Evolutionary conservation across 441 rosid species (phyloP).

Genomic region (Populus tomentosa): DNA sequence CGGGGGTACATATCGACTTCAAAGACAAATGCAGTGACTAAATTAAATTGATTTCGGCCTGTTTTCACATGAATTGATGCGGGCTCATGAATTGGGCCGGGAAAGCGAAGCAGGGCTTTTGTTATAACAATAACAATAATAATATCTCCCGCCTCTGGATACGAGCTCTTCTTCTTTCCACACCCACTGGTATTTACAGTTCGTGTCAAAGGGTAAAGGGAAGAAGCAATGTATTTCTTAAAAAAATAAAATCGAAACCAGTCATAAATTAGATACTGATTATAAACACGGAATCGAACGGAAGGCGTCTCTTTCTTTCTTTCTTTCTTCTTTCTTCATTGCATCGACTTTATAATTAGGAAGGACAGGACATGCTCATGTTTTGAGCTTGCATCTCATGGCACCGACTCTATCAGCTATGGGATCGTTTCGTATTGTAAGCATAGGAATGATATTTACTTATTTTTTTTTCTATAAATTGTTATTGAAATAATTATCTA

Average conservation of each 20-base stretch:
- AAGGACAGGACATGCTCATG: conserved; percentile 25
- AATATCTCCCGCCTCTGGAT: background rate
- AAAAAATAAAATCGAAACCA: background rate
- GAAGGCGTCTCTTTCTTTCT: background rate
- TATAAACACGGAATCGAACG: background rate
- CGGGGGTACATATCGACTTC: background rate
- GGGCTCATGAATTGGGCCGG: background rate
- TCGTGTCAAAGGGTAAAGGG: background rate
- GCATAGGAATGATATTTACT: background rate
- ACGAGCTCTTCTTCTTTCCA: background rate
- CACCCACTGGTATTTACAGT: background rate
- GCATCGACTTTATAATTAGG: conserved; percentile 3
- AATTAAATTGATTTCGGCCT: background rate
- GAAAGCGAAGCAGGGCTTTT: background rate
- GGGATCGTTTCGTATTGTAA: conserved; percentile 28
- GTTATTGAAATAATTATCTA: background rate
- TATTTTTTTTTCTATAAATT: background rate
- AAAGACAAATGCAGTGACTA: background rate
- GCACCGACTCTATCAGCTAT: conserved; percentile 18
- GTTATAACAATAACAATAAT: too few relatives aligned
- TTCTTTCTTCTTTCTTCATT: background rate
- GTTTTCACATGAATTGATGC: background rate
- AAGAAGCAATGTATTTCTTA: background rate
- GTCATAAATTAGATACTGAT: background rate
- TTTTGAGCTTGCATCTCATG: conserved; percentile 28